Percentiles rank a stretch among this genome's conserved stretches.
Evolutionary conservation across 1,139 yeast genomes (phyloP).

Genomic region (Zhuliangozyma parablackwelliae): DNA sequence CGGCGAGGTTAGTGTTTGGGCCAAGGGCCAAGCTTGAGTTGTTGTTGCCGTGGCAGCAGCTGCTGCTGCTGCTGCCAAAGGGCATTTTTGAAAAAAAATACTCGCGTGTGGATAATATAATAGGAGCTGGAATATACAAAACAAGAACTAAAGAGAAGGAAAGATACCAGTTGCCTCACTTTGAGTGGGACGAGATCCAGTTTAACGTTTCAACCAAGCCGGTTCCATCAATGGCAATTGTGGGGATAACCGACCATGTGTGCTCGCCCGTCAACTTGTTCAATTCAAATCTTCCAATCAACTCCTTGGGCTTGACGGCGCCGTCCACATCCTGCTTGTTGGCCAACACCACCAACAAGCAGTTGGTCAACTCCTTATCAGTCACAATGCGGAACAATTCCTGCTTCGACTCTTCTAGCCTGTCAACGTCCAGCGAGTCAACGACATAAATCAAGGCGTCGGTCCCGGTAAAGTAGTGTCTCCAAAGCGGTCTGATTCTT

Average conservation of each 20-base stretch:
- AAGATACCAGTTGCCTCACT: slow-evolving; percentile 16
- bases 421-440: slow-evolving; percentile 68
- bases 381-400: slow-evolving; percentile 74
- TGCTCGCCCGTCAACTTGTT: slow-evolving; percentile 52
- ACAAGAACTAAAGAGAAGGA: not conserved
- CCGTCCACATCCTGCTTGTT: slow-evolving; percentile 81
- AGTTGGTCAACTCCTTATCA: slow-evolving; percentile 77
- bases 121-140: too few species aligned
- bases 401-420: slow-evolving; percentile 74
- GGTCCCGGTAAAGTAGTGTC: slow-evolving; percentile 92
- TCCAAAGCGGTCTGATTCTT: slow-evolving; percentile 85
- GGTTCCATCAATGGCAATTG: slow-evolving; percentile 71
- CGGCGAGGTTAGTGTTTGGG: slow-evolving; percentile 49
- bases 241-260: slow-evolving; percentile 73
- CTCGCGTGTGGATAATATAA: too few species aligned
- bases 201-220: slow-evolving; percentile 71
- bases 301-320: slow-evolving; percentile 61
- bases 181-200: slow-evolving; percentile 66
- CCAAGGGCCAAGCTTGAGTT: not conserved
- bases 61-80: too few species aligned
- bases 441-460: slow-evolving; percentile 91
- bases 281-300: slow-evolving; percentile 56
- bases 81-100: too few species aligned
- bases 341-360: slow-evolving; percentile 78
- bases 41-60: too few species aligned